A percentile compares a stretch with the other conserved stretches of the same genome.
phyloP scores from a whole-genome alignment of 2,329 filamentous ascomycete species.

The Raffaelea albimanens region DNA sequence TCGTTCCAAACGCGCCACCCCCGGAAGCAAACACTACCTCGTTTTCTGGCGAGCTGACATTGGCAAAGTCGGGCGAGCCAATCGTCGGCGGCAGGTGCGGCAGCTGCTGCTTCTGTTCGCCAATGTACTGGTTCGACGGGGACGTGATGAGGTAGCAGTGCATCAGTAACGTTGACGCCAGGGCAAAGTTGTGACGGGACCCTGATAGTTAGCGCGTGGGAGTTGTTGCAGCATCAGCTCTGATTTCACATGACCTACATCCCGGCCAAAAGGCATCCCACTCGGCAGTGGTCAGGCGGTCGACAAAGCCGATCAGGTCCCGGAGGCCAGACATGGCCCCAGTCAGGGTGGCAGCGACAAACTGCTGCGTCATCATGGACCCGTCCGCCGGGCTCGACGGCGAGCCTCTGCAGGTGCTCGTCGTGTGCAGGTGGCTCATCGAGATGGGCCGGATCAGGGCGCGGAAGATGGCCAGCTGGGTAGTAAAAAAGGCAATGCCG shows the following conservation, averaged over 20 bases:
- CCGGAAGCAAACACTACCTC: too few relatives aligned
- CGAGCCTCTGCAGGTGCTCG: background rate
- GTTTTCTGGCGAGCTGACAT: background rate
- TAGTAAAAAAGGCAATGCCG: constrained; percentile 3
- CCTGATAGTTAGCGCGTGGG: background rate
- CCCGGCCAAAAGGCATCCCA: constrained; percentile 8
- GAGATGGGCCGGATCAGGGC: constrained; percentile 3
- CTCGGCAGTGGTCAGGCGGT: constrained; percentile 4
- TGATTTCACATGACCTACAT: background rate
- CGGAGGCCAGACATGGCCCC: background rate
- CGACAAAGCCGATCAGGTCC: constrained; percentile 4
- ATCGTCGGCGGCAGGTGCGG: too few relatives aligned
- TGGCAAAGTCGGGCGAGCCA: too few relatives aligned
- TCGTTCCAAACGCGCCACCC: too few relatives aligned
- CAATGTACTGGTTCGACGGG: background rate
- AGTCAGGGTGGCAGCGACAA: background rate
- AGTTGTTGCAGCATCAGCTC: background rate
- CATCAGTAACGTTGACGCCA: constrained; percentile 4
- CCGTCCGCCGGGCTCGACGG: background rate
- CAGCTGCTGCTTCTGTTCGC: too few relatives aligned
- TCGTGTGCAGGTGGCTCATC: background rate
- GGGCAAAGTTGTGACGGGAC: constrained; percentile 6
- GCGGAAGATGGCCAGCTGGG: constrained; percentile 5
- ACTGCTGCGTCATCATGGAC: background rate
- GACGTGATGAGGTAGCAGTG: constrained; percentile 3